A percentile compares a stretch with the other conserved stretches of the same genome.
These are phyloP conservation scores for Nemophila menziesii DNA, from an alignment of 257 asterid genomes.

Conservation along the genomic window DNA sequence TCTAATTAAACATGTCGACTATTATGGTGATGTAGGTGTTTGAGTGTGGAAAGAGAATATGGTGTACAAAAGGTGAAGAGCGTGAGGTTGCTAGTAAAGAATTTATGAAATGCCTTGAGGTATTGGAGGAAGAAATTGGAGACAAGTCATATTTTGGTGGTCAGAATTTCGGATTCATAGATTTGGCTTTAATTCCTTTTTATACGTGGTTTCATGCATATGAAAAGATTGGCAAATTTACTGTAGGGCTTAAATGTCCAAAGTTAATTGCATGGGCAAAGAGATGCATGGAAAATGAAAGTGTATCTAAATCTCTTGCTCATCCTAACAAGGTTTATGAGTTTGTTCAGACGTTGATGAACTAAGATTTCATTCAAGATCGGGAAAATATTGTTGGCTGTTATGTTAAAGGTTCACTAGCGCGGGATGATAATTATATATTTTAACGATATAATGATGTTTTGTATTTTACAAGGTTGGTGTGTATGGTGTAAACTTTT, in stretches of 20 bases:
- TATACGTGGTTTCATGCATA: slow-evolving; percentile 44
- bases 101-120: slow-evolving; percentile 30
- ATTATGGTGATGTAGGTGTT: no score
- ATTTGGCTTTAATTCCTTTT: slow-evolving; percentile 30
- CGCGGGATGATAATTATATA: no score
- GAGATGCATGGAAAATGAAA: slow-evolving; percentile 37
- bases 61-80: slow-evolving; percentile 37
- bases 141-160: slow-evolving; percentile 43
- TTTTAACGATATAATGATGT: no score
- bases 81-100: slow-evolving; percentile 43
- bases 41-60: slow-evolving; percentile 31
- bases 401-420: no score
- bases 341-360: no score
- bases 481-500: no score
- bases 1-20: no score
- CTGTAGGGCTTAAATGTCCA: slow-evolving; percentile 32
- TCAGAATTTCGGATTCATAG: slow-evolving; percentile 38
- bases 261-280: slow-evolving; percentile 44
- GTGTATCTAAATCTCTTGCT: slow-evolving; percentile 33
- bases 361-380: no score
- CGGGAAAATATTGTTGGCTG: no score
- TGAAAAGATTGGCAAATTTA: slow-evolving; percentile 37
- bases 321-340: slow-evolving; percentile 23
- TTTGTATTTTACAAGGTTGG: no score
- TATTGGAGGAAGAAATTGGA: slow-evolving; percentile 37